Percentiles rank a stretch among this genome's conserved stretches.
Conservation (phyloP, 2,329 filamentous ascomycete genomes). For the Aspergillus felis region DNA sequence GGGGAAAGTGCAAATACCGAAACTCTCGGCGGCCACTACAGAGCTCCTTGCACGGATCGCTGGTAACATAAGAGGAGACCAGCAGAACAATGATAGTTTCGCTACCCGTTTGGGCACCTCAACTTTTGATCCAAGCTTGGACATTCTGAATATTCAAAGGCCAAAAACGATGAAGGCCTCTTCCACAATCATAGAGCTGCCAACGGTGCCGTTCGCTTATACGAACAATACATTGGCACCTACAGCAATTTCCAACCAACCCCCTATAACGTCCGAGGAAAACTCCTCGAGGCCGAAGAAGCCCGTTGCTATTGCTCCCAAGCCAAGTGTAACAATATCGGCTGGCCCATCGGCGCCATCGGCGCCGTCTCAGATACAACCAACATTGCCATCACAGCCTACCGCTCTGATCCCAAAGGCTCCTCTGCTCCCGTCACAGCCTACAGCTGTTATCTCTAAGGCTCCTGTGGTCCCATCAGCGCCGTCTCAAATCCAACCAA, state of each 20-base stretch:
- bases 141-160: conserved; percentile 2
- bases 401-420: background rate
- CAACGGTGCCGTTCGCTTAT: conserved; percentile 20
- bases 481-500: background rate
- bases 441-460: too few relatives aligned
- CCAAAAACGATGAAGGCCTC: conserved; percentile 20
- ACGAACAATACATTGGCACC: conserved; percentile 10
- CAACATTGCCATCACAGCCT: background rate
- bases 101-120: conserved; percentile 9
- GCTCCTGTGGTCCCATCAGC: background rate
- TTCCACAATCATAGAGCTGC: conserved; percentile 23
- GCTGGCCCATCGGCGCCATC: background rate
- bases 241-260: conserved; percentile 6
- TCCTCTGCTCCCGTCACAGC: background rate
- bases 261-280: conserved; percentile 3
- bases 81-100: conserved; percentile 11
- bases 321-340: conserved; percentile 5
- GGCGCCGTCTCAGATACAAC: background rate
- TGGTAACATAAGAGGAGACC: conserved; percentile 15
- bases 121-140: conserved; percentile 1
- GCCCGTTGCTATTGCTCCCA: conserved; percentile 13
- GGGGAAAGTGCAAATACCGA: conserved; percentile 19
- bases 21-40: conserved; percentile 23
- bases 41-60: conserved; percentile 23
- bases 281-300: conserved; percentile 1